Conservation (phyloP, 192 early-diverging fungal species). For the Mortierella hygrophila region DNA sequence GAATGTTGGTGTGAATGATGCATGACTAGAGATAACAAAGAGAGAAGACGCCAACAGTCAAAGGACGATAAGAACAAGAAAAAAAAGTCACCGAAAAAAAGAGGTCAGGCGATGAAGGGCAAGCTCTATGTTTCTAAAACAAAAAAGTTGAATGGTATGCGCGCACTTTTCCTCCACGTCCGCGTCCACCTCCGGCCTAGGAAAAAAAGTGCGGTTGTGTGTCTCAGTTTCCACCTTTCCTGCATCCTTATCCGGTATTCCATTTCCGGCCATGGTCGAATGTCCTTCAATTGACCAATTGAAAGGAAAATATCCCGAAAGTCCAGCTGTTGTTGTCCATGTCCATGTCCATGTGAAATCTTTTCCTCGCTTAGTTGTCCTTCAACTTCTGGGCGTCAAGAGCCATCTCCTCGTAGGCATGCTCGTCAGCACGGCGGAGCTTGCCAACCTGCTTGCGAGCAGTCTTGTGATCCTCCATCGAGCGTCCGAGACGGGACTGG, state of each 20-base stretch:
- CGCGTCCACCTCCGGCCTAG: too few relatives aligned
- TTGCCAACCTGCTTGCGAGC: conserved; percentile 76
- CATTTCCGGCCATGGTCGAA: not conserved
- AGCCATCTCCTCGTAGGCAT: conserved; percentile 53
- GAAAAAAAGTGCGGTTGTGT: not conserved
- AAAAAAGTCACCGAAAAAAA: too few relatives aligned
- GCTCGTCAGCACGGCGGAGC: conserved; percentile 52
- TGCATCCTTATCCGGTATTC: not conserved
- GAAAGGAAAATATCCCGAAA: not conserved
- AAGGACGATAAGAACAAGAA: too few relatives aligned
- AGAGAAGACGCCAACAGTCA: too few relatives aligned
- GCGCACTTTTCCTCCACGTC: too few relatives aligned
- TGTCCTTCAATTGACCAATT: too few relatives aligned
- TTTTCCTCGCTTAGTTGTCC: conserved; percentile 15
- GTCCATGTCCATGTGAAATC: not conserved
- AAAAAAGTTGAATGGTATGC: too few relatives aligned
- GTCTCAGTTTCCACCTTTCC: not conserved
- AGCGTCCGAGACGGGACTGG: conserved; percentile 84
- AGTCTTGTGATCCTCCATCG: conserved; percentile 76
- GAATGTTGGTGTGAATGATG: too few relatives aligned
- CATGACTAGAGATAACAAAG: too few relatives aligned
- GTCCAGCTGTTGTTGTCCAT: not conserved
- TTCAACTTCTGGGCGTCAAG: conserved; percentile 40
- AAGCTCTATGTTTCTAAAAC: too few relatives aligned
- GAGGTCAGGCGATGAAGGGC: too few relatives aligned